Base-by-base conservation (phyloP, 208 protist species). In the Acanthamoeba royreba region DNA sequence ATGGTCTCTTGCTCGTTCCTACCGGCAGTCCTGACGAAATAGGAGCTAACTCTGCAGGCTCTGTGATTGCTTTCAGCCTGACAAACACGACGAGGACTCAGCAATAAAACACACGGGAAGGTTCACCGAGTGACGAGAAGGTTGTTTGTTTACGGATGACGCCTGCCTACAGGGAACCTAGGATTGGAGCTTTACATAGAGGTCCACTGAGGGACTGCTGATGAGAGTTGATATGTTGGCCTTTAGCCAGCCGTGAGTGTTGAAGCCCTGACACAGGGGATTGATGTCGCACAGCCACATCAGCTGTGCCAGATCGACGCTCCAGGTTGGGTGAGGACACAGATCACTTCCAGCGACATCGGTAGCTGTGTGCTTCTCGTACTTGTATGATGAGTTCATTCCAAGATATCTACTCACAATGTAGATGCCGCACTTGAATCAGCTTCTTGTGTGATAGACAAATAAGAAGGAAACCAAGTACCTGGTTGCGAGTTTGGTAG, bases 241-340 rank as follows among this genome's bases (percentile, higher is more conserved):
- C 83, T 90, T 90, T 43, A 90, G 83, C 83, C 83, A 90, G 46
- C 83, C 83, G 53, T 90, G 22, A 7, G 83, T 72, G 83, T 90
- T 90, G 83, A 90, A 90, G 7, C 83, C 83, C 8, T 0, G 28
- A 31, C 83, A 90, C 2, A 31, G 15, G 19, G 83, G 83, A 35
- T 90, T 46, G 17, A 46, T 1, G 83, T 69, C 33, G 83, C 83
- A 90, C 25, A 90, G 52, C 33, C 31, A 90, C 83, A 43, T 43
- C 31, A 90, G 52, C 83, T 90, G 83, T 5, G 38, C 83, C 5
- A 90, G 52, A 25, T 90, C 52, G 4, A 28, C 66, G 46, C 38
- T 90, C 83, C 83, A 90, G 31, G 45, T 46, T 35, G 83, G 83
- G 49, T 55, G 74, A 11, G 45, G 0, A 0, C 35, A 1, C 83